phyloP scores from a whole-genome alignment of 495 filamentous ascomycete species.

The Lineolata rhizophorae region DNA sequence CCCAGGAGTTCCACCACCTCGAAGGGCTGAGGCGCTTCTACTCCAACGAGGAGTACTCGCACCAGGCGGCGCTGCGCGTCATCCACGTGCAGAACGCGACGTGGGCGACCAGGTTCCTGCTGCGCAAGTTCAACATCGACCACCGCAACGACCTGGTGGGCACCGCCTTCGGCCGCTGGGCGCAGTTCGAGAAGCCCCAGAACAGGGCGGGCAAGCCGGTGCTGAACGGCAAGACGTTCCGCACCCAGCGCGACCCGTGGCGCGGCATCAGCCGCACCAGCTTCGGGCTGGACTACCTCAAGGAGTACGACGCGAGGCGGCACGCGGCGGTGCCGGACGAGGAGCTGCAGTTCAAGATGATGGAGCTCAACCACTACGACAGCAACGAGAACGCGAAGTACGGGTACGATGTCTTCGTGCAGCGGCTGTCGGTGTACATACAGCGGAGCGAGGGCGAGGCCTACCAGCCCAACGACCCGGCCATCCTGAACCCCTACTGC shows the following conservation, averaged over 20 bases:
- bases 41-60: slow-evolving; percentile 12
- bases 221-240: slow-evolving; percentile 26
- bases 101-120: slow-evolving; percentile 27
- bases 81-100: slow-evolving; percentile 33
- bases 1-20: slow-evolving; percentile 25
- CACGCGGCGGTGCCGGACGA: neutral
- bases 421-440: slow-evolving; percentile 19
- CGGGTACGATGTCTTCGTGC: slow-evolving; percentile 23
- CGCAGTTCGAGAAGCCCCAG: slow-evolving; percentile 23
- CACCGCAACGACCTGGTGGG: slow-evolving; percentile 22
- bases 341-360: slow-evolving; percentile 21
- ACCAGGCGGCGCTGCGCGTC: slow-evolving; percentile 23
- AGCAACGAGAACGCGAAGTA: slow-evolving; percentile 14
- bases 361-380: slow-evolving; percentile 28
- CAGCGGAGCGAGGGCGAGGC: slow-evolving; percentile 13
- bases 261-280: slow-evolving; percentile 24
- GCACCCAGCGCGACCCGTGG: slow-evolving; percentile 28
- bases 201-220: slow-evolving; percentile 27
- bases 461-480: slow-evolving; percentile 9
- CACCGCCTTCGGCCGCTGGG: slow-evolving; percentile 27
- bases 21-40: slow-evolving; percentile 22
- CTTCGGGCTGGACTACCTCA: slow-evolving; percentile 32
- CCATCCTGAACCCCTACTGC: slow-evolving; percentile 15
- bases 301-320: slow-evolving; percentile 15
- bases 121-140: slow-evolving; percentile 31